Base-by-base conservation (phyloP, 2,329 filamentous ascomycete species). In the Coniella lustricola region DNA sequence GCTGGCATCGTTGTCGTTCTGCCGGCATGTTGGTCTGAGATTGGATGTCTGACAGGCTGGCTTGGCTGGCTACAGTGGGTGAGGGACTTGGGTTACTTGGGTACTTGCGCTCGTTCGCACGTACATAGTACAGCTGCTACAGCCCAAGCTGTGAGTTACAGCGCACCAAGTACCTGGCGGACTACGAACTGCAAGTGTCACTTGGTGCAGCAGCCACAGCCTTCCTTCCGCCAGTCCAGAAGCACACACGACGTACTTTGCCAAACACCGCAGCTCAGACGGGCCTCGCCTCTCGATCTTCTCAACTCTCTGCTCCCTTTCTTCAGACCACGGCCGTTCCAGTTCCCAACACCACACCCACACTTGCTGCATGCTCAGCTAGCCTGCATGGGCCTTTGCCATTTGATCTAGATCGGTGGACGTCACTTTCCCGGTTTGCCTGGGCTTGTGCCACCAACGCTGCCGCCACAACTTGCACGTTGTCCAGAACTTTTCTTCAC, bases 171-270 rank as follows among this genome's bases (percentile, higher is more conserved):
- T n/a, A n/a, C n/a, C n/a, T n/a, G n/a, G n/a, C 25, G 5, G 25
- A 5, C 25, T 29, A 29, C 10, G 10, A 29, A 10, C 25, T 29
- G n/a, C 25, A 29, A 29, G 25, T 29, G 25, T n/a, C n/a, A n/a
- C n/a, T n/a, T 29, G 17, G 9, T 41, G n/a, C 42, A 34, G 32
- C 37, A 46, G 42, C 40, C 38, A 39, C 48, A 32, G 25, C 25
- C 25, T 29, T 29, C 25, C 25, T 29, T 29, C 25, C 25, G 25
- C 25, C 10, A 29, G 25, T 29, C 25, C 25, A 10, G 5, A 5
- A 29, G 25, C 25, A 29, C 25, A 29, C 25, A 29, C n/a, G n/a
- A 29, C 14, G 29, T 25, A 41, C 21, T 25, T 25, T 41, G n/a
- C 21, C 10, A 31, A 41, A 25, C 38, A 25, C 38, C n/a, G 18